A percentile compares a stretch with the other conserved stretches of the same genome.
Evolutionary conservation across 2,329 filamentous ascomycete species (phyloP).

Genomic region (Pestalotiopsis sp.): DNA sequence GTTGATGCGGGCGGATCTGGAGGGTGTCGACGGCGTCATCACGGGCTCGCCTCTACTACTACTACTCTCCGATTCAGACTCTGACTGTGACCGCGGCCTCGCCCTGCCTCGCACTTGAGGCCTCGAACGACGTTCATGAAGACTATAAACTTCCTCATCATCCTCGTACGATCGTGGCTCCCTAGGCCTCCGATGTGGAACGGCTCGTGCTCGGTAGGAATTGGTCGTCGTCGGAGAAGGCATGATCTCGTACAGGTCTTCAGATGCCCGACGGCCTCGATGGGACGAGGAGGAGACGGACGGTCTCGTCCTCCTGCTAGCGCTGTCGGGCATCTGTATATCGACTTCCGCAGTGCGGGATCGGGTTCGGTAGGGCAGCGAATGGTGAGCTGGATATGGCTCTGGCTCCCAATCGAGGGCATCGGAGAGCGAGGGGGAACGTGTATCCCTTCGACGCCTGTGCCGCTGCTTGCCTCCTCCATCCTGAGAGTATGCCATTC

Average conservation of each 20-base stretch:
- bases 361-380: slow-evolving; percentile 36
- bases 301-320: slow-evolving; percentile 21
- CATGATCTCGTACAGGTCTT: slow-evolving; percentile 28
- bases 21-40: slow-evolving; percentile 30
- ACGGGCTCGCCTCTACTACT: slow-evolving; percentile 19
- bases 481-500: slow-evolving; percentile 32
- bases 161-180: slow-evolving; percentile 23
- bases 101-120: slow-evolving; percentile 26
- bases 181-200: slow-evolving; percentile 23
- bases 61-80: slow-evolving; percentile 19
- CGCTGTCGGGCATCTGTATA: slow-evolving; percentile 33
- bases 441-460: slow-evolving; percentile 27
- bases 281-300: slow-evolving; percentile 20
- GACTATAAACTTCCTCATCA: slow-evolving; percentile 16
- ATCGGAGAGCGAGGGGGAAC: slow-evolving; percentile 27
- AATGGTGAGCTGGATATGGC: slow-evolving; percentile 29
- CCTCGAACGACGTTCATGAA: slow-evolving; percentile 25
- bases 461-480: slow-evolving; percentile 28
- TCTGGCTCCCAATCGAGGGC: slow-evolving; percentile 32
- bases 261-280: slow-evolving; percentile 26
- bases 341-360: slow-evolving; percentile 20
- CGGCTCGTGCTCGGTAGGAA: slow-evolving; percentile 24
- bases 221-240: slow-evolving; percentile 28
- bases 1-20: slow-evolving; percentile 34
- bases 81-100: slow-evolving; percentile 21